Evolutionary conservation across 169 alveolate genomes (phyloP), one percentile per base, ranked within the genome.

Genomic region (Plasmodium ovale): DNA sequence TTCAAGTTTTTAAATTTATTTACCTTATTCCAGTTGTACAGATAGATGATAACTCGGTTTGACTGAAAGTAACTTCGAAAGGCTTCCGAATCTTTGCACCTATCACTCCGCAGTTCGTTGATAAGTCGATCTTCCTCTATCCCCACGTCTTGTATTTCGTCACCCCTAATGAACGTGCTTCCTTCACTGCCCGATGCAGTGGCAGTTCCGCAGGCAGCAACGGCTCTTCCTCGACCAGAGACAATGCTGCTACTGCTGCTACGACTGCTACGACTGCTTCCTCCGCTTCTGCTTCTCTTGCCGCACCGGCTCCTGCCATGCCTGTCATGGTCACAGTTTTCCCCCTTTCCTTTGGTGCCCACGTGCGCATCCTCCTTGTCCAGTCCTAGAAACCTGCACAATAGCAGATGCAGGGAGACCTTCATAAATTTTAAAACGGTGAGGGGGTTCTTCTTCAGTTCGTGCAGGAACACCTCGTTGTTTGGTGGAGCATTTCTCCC

Each of bases 381-480:
- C 53, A 82, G 19, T 1, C 69, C 70, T 35, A 82, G 51, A 3
- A 65, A 37, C 31, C 54, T 33, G 31, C 39, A 82, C 39, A 82
- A 35, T 29, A 82, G 25, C 27, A 82, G 39, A 59, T 82, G 90
- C 29, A 82, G 2, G 12, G 90, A 54, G 6, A 68, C 62, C n/a
- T 82, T 82, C 90, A 82, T 82, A 35, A 82, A 82, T 71, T 82
- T 82, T 59, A 82, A 65, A 64, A 82, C 90, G 37, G 67, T 54
- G 27, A 54, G 85, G 4, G 90, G 90, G 19, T 82, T 82, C 3
- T 82, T 82, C 53, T 82, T 33, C 37, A 82, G 54, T 16, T 82
- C 90, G 27, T 82, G 84, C 21, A 82, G 37, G 19, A 54, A 82
- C 25, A 82, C 71, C 14, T 82, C 79, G 51, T 82, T 82, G 9